Percentiles rank a stretch among this genome's conserved stretches.
Evolutionary conservation across 2,329 filamentous ascomycete species (phyloP).

Genomic region (Akanthomyces uredinophilus): DNA sequence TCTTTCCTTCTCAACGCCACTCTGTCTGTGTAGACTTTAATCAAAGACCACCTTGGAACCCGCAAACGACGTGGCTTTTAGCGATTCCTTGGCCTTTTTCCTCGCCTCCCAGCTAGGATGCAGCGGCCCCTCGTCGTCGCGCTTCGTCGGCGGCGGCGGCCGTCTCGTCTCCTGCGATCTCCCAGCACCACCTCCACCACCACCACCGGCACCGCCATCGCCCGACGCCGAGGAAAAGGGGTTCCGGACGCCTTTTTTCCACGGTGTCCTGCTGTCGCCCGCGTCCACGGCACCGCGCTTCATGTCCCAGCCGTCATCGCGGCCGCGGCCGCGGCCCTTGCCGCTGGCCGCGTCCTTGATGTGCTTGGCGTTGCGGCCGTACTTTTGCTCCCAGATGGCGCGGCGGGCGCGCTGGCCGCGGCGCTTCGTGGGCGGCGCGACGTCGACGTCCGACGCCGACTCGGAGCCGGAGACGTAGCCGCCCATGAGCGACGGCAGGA

Average conservation of each 20-base stretch:
- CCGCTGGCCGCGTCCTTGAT: slow-evolving; percentile 37
- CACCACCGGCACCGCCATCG: slow-evolving; percentile 16
- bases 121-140: slow-evolving; percentile 48
- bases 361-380: slow-evolving; percentile 65
- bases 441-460: slow-evolving; percentile 62
- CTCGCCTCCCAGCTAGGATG: slow-evolving; percentile 63
- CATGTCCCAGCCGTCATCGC: slow-evolving; percentile 54
- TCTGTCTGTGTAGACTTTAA: slow-evolving; percentile 24
- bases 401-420: slow-evolving; percentile 74
- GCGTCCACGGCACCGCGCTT: slow-evolving; percentile 49
- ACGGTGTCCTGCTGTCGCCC: slow-evolving; percentile 38
- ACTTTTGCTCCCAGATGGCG: slow-evolving; percentile 77
- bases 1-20: not conserved
- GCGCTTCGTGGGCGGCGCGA: slow-evolving; percentile 62
- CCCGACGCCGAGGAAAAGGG: slow-evolving; percentile 23
- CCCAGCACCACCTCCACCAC: slow-evolving; percentile 14
- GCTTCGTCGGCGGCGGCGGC: slow-evolving; percentile 31
- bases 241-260: slow-evolving; percentile 47
- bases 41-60: slow-evolving; percentile 58
- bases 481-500: slow-evolving; percentile 71
- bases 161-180: slow-evolving; percentile 13
- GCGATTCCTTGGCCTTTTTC: slow-evolving; percentile 55
- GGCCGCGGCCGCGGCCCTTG: slow-evolving; percentile 30
- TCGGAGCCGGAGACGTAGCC: slow-evolving; percentile 77
- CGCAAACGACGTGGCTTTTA: slow-evolving; percentile 47